phyloP scores from a whole-genome alignment of 2,329 filamentous ascomycete genomes.

The Neospermospora avenae region DNA sequence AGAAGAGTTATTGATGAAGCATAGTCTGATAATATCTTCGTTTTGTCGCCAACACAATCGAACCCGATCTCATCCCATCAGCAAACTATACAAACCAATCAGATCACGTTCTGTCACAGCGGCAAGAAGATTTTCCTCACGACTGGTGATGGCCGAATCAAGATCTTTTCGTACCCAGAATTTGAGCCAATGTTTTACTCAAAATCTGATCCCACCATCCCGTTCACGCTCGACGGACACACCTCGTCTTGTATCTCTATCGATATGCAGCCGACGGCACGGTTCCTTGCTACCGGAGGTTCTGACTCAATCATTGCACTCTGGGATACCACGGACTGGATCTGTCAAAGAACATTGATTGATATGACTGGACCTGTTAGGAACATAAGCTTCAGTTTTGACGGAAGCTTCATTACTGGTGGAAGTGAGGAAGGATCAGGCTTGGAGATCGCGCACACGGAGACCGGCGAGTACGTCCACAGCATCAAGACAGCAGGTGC shows the following conservation, averaged over 20 bases:
- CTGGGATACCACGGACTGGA: constrained; percentile 77
- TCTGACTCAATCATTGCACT: constrained; percentile 72
- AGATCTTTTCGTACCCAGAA: constrained; percentile 66
- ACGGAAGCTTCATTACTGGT: constrained; percentile 70
- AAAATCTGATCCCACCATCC: constrained; percentile 45
- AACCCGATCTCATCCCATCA: constrained; percentile 56
- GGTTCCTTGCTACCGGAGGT: constrained; percentile 71
- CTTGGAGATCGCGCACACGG: constrained; percentile 67
- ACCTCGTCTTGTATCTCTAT: constrained; percentile 68
- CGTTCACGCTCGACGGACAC: constrained; percentile 65
- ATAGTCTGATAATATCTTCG: constrained; percentile 59
- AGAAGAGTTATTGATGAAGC: background rate
- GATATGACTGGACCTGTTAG: constrained; percentile 67
- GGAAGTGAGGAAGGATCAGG: constrained; percentile 71
- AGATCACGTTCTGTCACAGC: constrained; percentile 71
- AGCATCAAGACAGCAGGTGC: constrained; percentile 65
- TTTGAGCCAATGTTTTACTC: constrained; percentile 53
- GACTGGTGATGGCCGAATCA: constrained; percentile 66
- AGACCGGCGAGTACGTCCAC: constrained; percentile 70
- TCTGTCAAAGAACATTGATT: constrained; percentile 68
- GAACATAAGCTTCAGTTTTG: constrained; percentile 72
- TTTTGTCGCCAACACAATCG: constrained; percentile 58
- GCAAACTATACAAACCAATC: constrained; percentile 65
- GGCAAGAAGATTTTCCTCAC: constrained; percentile 69
- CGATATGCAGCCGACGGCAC: constrained; percentile 67